Percentiles rank a stretch among this genome's conserved stretches.
Conservation (phyloP, 352 stramenopile species). For the Thalassiosira hispida region DNA sequence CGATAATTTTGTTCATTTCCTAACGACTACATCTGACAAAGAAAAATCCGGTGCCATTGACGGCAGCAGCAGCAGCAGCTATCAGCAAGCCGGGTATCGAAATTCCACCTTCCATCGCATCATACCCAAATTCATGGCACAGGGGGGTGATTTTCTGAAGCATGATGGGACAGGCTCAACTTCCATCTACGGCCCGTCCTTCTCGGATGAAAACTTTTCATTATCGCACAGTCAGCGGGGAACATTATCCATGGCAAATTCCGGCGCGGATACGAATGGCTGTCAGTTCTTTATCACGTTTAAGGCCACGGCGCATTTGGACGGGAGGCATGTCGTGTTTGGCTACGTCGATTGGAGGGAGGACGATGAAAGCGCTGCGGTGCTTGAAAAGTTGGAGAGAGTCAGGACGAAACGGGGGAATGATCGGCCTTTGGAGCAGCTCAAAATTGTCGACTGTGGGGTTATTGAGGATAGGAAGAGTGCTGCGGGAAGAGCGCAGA, state of each 20-base stretch:
- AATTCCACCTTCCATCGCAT: constrained; percentile 91
- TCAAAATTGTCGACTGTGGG: constrained; percentile 72
- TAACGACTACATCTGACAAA: constrained; percentile 87
- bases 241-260: constrained; percentile 96
- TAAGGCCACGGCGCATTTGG: constrained; percentile 92
- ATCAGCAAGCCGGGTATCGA: constrained; percentile 25
- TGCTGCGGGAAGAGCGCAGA: not conserved
- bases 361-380: constrained; percentile 59
- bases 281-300: constrained; percentile 98
- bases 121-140: constrained; percentile 90
- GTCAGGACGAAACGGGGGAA: constrained; percentile 56
- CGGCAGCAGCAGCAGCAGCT: constrained; percentile 41
- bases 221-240: constrained; percentile 91
- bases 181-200: constrained; percentile 94
- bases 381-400: constrained; percentile 72
- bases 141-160: constrained; percentile 90
- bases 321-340: constrained; percentile 99
- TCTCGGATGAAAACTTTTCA: constrained; percentile 96
- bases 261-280: constrained; percentile 95
- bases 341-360: constrained; percentile 85
- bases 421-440: constrained; percentile 52
- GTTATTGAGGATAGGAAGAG: constrained; percentile 38
- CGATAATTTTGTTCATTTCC: constrained; percentile 92
- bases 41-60: constrained; percentile 92
- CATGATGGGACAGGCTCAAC: constrained; percentile 92